Percentiles rank a stretch among this genome's conserved stretches.
These are phyloP conservation scores for Jimgerdemannia flammicorona DNA, from an alignment of 192 early-diverging fungal genomes.

Conservation along the genomic window DNA sequence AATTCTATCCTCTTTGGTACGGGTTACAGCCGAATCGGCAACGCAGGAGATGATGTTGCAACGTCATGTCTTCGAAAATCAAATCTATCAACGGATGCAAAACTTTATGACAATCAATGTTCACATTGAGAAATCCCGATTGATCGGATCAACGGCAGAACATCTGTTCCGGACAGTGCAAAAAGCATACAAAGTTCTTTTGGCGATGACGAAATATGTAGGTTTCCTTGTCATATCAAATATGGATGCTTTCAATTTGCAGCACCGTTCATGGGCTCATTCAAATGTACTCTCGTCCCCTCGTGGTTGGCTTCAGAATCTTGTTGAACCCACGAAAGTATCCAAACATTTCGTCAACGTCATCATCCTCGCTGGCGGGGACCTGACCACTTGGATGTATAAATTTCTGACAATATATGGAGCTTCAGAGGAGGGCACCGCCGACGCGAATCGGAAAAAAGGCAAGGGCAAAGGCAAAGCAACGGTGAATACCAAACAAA, in stretches of 20 bases:
- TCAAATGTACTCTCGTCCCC: not conserved
- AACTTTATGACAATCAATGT: conserved; percentile 33
- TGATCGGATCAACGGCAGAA: conserved; percentile 37
- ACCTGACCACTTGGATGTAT: conserved; percentile 49
- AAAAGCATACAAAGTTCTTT: conserved; percentile 44
- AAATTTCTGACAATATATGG: conserved; percentile 36
- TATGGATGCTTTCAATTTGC: not conserved
- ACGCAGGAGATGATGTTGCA: not conserved
- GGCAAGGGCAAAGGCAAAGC: conserved; percentile 25
- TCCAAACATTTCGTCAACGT: conserved; percentile 40
- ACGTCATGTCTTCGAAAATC: conserved; percentile 28
- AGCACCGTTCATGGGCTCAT: not conserved
- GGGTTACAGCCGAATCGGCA: not conserved
- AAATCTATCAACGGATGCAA: conserved; percentile 34
- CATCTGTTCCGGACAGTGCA: conserved; percentile 42
- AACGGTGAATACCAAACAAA: conserved; percentile 17
- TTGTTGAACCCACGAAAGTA: conserved; percentile 12
- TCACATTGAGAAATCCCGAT: conserved; percentile 35
- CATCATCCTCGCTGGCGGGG: conserved; percentile 37
- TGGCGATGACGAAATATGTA: conserved; percentile 43
- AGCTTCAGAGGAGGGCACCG: conserved; percentile 17
- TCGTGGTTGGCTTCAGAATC: conserved; percentile 17
- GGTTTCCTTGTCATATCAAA: not conserved
- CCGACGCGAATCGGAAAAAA: conserved; percentile 18
- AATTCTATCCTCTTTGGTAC: conserved; percentile 19